Evolutionary conservation across 257 asterid species (phyloP), one percentile per base, ranked within the genome.

Genomic region (Verbena officinalis): DNA sequence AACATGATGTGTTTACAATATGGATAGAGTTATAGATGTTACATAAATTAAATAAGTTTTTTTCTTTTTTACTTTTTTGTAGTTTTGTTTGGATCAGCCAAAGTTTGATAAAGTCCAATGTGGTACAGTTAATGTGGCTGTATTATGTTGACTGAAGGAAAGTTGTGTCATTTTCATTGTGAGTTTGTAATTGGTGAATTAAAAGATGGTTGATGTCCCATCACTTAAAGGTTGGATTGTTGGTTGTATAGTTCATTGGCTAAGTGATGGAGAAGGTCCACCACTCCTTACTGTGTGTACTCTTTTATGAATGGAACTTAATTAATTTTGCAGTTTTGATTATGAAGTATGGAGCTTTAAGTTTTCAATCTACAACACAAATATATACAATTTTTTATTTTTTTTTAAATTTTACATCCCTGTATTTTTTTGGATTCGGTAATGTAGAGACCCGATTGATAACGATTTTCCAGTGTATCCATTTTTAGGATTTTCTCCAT

Each of bases 111-210:
- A 20, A 67, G 65, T 68, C 49, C 52, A 30, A 36, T 52, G 69
- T 71, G 64, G 53, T 33, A 7, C 65, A 55, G 45, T 65, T 68
- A 38, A 53, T 64, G 67, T 65, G 72, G 75, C 50, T 73, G 79
- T 81, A 64, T 73, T 79, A 75, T 58, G 81, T 82, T 84, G 87
- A 80, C 80, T 62, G 51, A 62, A 65, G 61, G 46, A 27, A 57
- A 27, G 58, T 51, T 69, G 39, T 69, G 68, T 77, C 50, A 39
- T 13, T 64, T 42, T 14, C 19, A 20, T 55, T 61, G 51, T 5
- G 7, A 60, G 36, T 24, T 14, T 36, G 70, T 50, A 46, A 14
- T 38, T 22, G 69, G 78, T 55, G 71, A 77, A 30, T 60, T 68
- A 59, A 42, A 60, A 45, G 14, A 49, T 20, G 71, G 30, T 55